Evolutionary conservation across 2,329 filamentous ascomycete genomes (phyloP), one percentile per base, ranked within the genome.

Genomic region (Talaromyces sp.): DNA sequence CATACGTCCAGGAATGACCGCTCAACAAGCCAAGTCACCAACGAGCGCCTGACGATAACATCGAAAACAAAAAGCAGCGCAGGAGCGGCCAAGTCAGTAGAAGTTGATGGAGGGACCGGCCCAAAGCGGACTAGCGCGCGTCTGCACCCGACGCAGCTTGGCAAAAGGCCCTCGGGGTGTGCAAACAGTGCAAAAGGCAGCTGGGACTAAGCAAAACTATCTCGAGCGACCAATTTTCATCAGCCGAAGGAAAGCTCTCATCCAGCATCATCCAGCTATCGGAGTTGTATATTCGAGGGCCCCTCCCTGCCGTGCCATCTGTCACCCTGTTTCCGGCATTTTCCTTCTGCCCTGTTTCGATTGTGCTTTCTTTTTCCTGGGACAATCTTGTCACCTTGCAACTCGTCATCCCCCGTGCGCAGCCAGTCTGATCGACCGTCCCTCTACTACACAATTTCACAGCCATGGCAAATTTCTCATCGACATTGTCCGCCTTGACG

Each of bases 401-500:
- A 52, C 48, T 3, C 48, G 27, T 52, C 27, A 54, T 29, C 31
- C 53, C 31, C 21, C 31, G 31, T 35, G 53, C 24, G 53, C 53
- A 26, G n/a, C 21, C 31, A 38, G 27, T 55, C 17, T 41, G 50
- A 52, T 24, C 26, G 31, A 43, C 26, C 48, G 48, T 38, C 43
- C 43, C 14, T 46, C 8, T 46, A 24, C 24, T 29, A 31, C 24
- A 52, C 26, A 26, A 32, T 24, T 55, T 38, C 24, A 43, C 53
- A 35, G 71, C 66, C 64, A 79, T 79, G 76, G 70, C 75, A 64
- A 76, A 80, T 62, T 64, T 70, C 58, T 65, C 73, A 63, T 74
- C 75, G 65, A 81, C 83, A 67, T 79, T 86, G 69, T 85, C 85
- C 70, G 85, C 91, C 68, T 74, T 96, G 66, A 82, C 85, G 69